A percentile compares a stretch with the other conserved stretches of the same genome.
Conservation (phyloP, 441 rosid species). For the Raphanus hybrid region DNA sequence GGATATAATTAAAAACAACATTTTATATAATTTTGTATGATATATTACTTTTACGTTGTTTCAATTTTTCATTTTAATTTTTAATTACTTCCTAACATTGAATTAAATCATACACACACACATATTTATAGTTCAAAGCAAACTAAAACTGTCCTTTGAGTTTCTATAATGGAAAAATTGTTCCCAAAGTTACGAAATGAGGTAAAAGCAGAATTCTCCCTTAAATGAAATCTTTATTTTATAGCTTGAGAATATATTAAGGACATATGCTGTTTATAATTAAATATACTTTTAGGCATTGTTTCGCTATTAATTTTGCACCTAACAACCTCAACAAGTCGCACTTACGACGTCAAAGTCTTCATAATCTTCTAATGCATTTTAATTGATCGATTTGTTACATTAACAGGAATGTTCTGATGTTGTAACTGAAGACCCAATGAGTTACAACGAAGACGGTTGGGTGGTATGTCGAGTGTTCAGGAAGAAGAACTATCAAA, state of each 20-base stretch:
- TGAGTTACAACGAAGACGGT: constrained; percentile 65
- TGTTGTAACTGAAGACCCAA: constrained; percentile 51
- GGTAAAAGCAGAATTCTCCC: too few species aligned
- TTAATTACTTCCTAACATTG: too few species aligned
- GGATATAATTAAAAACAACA: neutral
- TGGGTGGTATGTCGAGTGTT: constrained; percentile 96
- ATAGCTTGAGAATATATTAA: neutral
- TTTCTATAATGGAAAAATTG: too few species aligned
- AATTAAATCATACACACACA: too few species aligned
- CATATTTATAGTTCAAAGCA: too few species aligned
- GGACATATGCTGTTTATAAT: too few species aligned
- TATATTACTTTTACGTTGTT: too few species aligned
- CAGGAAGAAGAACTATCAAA: constrained; percentile 85
- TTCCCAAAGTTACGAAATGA: too few species aligned
- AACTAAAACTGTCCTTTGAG: too few species aligned
- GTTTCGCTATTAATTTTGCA: neutral
- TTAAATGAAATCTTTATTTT: neutral
- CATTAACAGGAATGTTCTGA: constrained; percentile 42
- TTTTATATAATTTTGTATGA: too few species aligned
- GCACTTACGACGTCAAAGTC: neutral
- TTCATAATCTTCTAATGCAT: too few species aligned
- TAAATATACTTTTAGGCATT: neutral
- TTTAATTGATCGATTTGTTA: neutral
- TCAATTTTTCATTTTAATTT: too few species aligned
- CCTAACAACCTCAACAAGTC: neutral